These are phyloP conservation scores for Neopestalotiopsis sp. DNA, from an alignment of 2,329 filamentous ascomycete genomes.

Conservation along the genomic window DNA sequence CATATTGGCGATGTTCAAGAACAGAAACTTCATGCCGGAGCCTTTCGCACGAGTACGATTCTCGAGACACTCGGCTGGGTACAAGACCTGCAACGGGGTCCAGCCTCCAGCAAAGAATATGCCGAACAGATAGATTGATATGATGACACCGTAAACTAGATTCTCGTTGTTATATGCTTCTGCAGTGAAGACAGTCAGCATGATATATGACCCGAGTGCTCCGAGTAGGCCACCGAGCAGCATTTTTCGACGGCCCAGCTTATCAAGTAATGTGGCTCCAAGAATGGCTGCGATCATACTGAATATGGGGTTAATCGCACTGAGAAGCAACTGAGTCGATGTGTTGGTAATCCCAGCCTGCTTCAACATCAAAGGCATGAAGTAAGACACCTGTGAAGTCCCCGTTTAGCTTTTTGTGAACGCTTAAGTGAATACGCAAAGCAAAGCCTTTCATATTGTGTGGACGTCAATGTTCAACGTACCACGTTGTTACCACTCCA, in stretches of 20 bases:
- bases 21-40: slow-evolving; percentile 41
- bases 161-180: slow-evolving; percentile 31
- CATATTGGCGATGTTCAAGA: slow-evolving; percentile 42
- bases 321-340: slow-evolving; percentile 41
- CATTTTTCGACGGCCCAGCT: slow-evolving; percentile 38
- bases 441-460: not conserved
- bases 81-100: slow-evolving; percentile 39
- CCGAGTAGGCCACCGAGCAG: slow-evolving; percentile 37
- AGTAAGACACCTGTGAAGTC: slow-evolving; percentile 30
- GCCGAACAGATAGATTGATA: slow-evolving; percentile 39
- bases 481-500: slow-evolving; percentile 47
- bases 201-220: slow-evolving; percentile 19
- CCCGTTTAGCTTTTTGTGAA: too few species aligned
- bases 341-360: slow-evolving; percentile 41
- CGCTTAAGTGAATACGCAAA: too few species aligned
- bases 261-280: slow-evolving; percentile 41
- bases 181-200: slow-evolving; percentile 35
- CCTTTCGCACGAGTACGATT: slow-evolving; percentile 42
- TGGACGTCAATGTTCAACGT: slow-evolving; percentile 17
- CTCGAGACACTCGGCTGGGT: slow-evolving; percentile 41
- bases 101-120: slow-evolving; percentile 37
- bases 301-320: slow-evolving; percentile 44
- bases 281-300: slow-evolving; percentile 40
- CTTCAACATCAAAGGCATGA: slow-evolving; percentile 44
- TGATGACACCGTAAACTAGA: slow-evolving; percentile 27